Evolutionary conservation across 202 grass and related monocot genomes (phyloP).

Genomic region (Panicum hallii): DNA sequence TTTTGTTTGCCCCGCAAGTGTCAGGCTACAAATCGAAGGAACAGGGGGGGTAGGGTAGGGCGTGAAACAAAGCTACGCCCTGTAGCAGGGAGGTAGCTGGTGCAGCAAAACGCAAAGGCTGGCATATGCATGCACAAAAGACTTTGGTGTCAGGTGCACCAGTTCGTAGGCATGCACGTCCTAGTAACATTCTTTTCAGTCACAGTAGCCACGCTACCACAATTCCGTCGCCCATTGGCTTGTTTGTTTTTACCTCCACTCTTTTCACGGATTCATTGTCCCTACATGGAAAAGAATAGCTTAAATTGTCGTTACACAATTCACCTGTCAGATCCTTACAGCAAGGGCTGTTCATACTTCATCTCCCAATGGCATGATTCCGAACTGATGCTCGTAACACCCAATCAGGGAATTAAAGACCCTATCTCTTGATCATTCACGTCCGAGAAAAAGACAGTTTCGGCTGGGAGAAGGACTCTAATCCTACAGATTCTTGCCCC

Average conservation of each 20-base stretch:
- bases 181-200: conserved; percentile 41
- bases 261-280: neutral
- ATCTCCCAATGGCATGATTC: neutral
- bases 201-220: conserved; percentile 1
- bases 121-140: conserved; percentile 36
- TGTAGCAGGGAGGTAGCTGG: conserved; percentile 14
- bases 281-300: neutral
- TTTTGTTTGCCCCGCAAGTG: neutral
- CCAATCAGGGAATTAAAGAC: neutral
- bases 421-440: neutral
- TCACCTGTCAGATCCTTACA: neutral
- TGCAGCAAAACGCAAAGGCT: conserved; percentile 17
- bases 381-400: neutral
- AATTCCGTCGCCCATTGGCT: neutral
- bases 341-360: neutral
- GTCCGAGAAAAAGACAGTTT: neutral
- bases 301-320: neutral
- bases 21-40: conserved; percentile 39
- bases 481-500: neutral
- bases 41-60: conserved; percentile 14
- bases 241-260: neutral
- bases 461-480: neutral
- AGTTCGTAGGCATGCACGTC: conserved; percentile 9
- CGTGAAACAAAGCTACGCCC: neutral
- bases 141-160: conserved; percentile 20